Conservation (phyloP, 352 stramenopile genomes). For the Albugo laibachii region DNA sequence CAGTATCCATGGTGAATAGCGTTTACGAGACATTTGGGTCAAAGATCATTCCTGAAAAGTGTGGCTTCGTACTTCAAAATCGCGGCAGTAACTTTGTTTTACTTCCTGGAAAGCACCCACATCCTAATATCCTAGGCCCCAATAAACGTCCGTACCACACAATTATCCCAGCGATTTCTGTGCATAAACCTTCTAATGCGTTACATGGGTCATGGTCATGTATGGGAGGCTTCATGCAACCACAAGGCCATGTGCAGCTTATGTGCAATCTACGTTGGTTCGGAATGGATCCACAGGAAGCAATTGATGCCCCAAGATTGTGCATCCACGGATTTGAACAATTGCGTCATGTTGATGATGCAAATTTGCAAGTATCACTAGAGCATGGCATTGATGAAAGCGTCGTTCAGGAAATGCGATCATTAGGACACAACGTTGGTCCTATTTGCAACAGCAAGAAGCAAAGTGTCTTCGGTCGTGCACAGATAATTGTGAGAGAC, state of each 20-base stretch:
- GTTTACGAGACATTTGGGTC: constrained; percentile 96
- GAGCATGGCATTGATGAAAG: constrained; percentile 46
- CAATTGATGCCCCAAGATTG: constrained; percentile 88
- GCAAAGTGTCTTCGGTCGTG: constrained; percentile 77
- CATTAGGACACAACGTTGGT: constrained; percentile 25
- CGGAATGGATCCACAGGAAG: constrained; percentile 69
- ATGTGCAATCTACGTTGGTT: constrained; percentile 79
- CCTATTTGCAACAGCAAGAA: constrained; percentile 35
- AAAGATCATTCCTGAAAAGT: constrained; percentile 82
- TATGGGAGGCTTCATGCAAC: constrained; percentile 92
- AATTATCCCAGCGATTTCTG: constrained; percentile 92
- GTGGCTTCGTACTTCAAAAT: constrained; percentile 95
- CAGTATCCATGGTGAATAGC: constrained; percentile 95
- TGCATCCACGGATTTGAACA: constrained; percentile 65
- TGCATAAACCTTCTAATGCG: constrained; percentile 63
- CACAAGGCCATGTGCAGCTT: constrained; percentile 91
- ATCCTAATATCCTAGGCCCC: constrained; percentile 78
- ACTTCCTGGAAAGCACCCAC: constrained; percentile 34
- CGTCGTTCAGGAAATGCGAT: constrained; percentile 9
- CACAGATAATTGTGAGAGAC: constrained; percentile 73
- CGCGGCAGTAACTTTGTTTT: constrained; percentile 88
- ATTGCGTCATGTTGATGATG: too few relatives aligned
- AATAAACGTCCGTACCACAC: constrained; percentile 95
- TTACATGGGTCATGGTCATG: constrained; percentile 85
- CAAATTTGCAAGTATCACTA: too few relatives aligned